phyloP scores from a whole-genome alignment of 257 asterid species.

The Plantago ovata region DNA sequence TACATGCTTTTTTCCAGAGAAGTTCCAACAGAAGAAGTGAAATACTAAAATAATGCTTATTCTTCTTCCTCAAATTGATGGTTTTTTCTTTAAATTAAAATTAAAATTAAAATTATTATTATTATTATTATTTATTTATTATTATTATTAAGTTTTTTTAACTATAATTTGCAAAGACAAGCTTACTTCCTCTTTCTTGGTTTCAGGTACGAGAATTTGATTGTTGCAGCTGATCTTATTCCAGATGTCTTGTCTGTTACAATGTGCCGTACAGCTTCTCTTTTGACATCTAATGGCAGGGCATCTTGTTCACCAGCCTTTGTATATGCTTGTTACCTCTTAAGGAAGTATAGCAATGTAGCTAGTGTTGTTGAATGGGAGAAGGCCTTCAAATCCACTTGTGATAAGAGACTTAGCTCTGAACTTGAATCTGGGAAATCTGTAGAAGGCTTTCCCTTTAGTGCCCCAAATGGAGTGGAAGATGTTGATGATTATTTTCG shows the following conservation, averaged over 20 bases:
- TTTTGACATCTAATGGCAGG: constrained; percentile 75
- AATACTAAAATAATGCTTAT: too few relatives aligned
- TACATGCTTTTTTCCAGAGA: too few relatives aligned
- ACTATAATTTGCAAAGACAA: too few relatives aligned
- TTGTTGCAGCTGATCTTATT: constrained; percentile 84
- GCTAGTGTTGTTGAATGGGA: constrained; percentile 88
- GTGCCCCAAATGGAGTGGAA: constrained; percentile 91
- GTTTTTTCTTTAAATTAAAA: too few relatives aligned
- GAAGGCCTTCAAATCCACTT: constrained; percentile 64
- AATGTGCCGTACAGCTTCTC: constrained; percentile 66
- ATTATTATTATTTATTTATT: too few relatives aligned
- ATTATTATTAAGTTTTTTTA: too few relatives aligned
- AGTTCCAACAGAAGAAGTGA: too few relatives aligned
- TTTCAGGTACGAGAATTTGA: constrained; percentile 82
- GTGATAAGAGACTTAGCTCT: constrained; percentile 74
- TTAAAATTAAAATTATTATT: too few relatives aligned
- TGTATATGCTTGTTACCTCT: constrained; percentile 63
- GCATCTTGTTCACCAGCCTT: constrained; percentile 69
- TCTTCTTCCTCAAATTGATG: too few relatives aligned
- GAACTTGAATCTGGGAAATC: constrained; percentile 81
- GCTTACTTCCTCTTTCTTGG: constrained; percentile 10
- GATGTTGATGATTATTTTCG: constrained; percentile 92
- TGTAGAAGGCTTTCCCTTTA: constrained; percentile 70
- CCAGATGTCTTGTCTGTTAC: constrained; percentile 77
- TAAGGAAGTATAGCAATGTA: constrained; percentile 67